phyloP scores from a whole-genome alignment of 257 asterid species.

The Plantago major region DNA sequence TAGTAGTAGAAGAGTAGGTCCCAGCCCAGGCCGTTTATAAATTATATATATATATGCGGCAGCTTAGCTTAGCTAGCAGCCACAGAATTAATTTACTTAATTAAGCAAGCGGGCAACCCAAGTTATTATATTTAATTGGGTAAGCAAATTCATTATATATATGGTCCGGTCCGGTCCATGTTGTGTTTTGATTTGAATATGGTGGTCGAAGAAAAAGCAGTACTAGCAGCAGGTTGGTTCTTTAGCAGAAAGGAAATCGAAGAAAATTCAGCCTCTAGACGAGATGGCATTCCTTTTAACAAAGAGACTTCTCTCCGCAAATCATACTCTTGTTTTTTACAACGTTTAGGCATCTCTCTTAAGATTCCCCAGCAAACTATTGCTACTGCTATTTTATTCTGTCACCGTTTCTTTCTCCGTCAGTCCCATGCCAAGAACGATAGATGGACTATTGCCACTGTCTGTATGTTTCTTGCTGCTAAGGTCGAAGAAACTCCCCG shows the following conservation, averaged over 20 bases:
- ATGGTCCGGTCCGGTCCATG: too few relatives aligned
- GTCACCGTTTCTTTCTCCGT: conserved; percentile 93
- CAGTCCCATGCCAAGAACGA: conserved; percentile 88
- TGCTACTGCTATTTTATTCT: conserved; percentile 92
- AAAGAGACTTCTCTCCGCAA: conserved; percentile 80
- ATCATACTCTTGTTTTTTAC: conserved; percentile 77
- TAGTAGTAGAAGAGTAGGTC: too few relatives aligned
- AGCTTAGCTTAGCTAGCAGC: too few relatives aligned
- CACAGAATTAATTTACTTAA: too few relatives aligned
- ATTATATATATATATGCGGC: too few relatives aligned
- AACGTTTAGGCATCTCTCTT: conserved; percentile 90
- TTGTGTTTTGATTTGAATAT: too few relatives aligned
- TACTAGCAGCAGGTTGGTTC: conserved; percentile 35
- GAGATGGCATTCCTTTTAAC: conserved; percentile 76
- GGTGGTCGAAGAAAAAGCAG: too few relatives aligned
- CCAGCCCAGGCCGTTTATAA: too few relatives aligned
- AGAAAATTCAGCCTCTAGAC: conserved; percentile 83
- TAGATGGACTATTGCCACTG: conserved; percentile 83
- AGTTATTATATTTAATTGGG: too few relatives aligned
- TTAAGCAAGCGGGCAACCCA: too few relatives aligned
- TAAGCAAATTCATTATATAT: too few relatives aligned
- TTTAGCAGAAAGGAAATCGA: conserved; percentile 81
- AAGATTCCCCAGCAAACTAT: conserved; percentile 98
- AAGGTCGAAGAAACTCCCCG: conserved; percentile 99
- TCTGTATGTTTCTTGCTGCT: conserved; percentile 99